Evolutionary conservation across 331 rosid genomes (phyloP).

Genomic region (Prunus yedoensis): DNA sequence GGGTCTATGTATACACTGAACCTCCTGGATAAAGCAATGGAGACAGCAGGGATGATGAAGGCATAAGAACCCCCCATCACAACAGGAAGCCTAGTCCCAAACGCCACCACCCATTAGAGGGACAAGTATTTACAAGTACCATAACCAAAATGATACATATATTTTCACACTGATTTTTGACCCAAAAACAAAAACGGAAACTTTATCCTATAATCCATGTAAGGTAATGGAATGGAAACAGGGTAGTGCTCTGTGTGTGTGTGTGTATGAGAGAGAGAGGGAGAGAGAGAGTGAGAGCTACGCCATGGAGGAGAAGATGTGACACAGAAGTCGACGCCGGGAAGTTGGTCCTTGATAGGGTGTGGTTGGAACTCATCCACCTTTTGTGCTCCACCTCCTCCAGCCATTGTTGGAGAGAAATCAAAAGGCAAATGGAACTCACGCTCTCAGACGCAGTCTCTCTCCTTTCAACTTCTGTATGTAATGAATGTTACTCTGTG

Average conservation of each 20-base stretch:
- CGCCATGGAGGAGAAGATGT: slow-evolving; percentile 81
- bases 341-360: slow-evolving; percentile 81
- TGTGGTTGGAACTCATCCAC: slow-evolving; percentile 66
- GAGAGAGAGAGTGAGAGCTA: slow-evolving; percentile 21
- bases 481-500: no score
- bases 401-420: slow-evolving; percentile 20
- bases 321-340: slow-evolving; percentile 73
- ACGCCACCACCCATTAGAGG: slow-evolving; percentile 91
- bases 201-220: not conserved
- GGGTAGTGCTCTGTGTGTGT: not conserved
- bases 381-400: slow-evolving; percentile 39
- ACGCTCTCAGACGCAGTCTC: not conserved
- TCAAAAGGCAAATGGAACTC: not conserved
- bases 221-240: not conserved
- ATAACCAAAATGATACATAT: not conserved
- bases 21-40: slow-evolving; percentile 58
- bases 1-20: slow-evolving; percentile 46
- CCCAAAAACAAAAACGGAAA: not conserved
- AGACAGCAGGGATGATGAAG: slow-evolving; percentile 56
- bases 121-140: slow-evolving; percentile 29
- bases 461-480: not conserved
- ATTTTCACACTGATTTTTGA: no score
- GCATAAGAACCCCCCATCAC: slow-evolving; percentile 82
- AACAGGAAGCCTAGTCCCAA: slow-evolving; percentile 83
- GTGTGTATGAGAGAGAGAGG: not conserved